Base-by-base conservation (phyloP, 2,329 filamentous ascomycete genomes). In the Scedosporium minutisporum region DNA sequence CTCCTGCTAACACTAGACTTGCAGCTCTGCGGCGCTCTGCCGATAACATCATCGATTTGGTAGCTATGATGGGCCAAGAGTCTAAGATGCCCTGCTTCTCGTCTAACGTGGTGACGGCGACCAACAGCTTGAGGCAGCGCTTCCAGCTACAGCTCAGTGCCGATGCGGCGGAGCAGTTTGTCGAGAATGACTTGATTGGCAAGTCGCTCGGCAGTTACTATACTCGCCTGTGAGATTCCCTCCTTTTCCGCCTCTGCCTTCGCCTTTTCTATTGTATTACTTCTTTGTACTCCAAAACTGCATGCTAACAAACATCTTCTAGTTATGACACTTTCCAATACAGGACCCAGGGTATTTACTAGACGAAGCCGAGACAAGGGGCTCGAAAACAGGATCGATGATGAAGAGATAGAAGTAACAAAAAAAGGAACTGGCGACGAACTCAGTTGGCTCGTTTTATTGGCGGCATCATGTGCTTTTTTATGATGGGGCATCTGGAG, bases 261-360 rank as follows among this genome's bases (percentile, higher is more conserved):
- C 7, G 18, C 4, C 23, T n/a, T 58, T 62, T 66, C 46, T 33
- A 3, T 38, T n/a, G 33, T 61, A n/a, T 48, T 48, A 27, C 29
- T 41, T n/a, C 9, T 21, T 14, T 21, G 48, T 46, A 2, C 12
- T 25, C 10, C 18, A 51, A 91, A 88, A 75, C 91, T 92, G 71
- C 89, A 92, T 75, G 91, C 89, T 69, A 58, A 69, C 53, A 64
- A 38, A 65, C 23, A 68, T 62, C 33, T 42, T 14, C 3, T 53
- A 91, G 88, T 75, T 91, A 92, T 71, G 89, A 92, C 75, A 91
- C 89, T 65, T 93, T 92, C 78, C 90, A 93, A 78, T 93, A 93
- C 76, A 85, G 90, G 70, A 93, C 90, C 42, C 90, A 93, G 75
- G 90, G 90, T 68, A 93, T 93, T 75, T 93, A 93, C 75, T 93